phyloP scores from a whole-genome alignment of 108 stramenopile genomes.

The Fragilariopsis cylindrus region DNA sequence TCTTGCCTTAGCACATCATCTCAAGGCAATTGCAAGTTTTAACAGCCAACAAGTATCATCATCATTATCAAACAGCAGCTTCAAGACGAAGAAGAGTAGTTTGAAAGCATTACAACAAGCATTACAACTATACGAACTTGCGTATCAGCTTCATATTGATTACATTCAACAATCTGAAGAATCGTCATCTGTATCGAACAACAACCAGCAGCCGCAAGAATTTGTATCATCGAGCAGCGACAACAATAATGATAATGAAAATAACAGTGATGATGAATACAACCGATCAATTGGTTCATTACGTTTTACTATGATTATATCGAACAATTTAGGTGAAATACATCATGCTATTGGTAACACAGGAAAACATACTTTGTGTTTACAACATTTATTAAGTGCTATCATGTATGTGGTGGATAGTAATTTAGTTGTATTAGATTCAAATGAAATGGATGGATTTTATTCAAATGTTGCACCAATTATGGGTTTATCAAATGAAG shows the following conservation, averaged over 20 bases:
- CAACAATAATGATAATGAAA: background rate
- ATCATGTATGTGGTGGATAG: conserved; percentile 37
- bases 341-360: background rate
- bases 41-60: background rate
- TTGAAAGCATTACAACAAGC: conserved; percentile 11
- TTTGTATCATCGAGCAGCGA: background rate
- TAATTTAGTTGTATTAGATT: background rate
- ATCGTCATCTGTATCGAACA: background rate
- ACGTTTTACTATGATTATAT: conserved; percentile 30
- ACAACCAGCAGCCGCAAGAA: background rate
- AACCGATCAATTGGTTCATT: conserved; percentile 14
- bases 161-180: background rate
- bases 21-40: conserved; percentile 5
- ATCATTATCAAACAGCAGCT: background rate
- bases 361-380: conserved; percentile 17
- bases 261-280: background rate
- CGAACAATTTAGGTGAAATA: conserved; percentile 36
- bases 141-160: conserved; percentile 27
- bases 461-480: conserved; percentile 2
- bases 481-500: background rate
- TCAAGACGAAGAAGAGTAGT: background rate
- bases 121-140: conserved; percentile 22
- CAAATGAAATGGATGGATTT: conserved; percentile 11
- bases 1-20: conserved; percentile 25
- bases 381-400: conserved; percentile 31